Conservation (phyloP, 2,329 filamentous ascomycete genomes). For the Verticillium albo-atrum region DNA sequence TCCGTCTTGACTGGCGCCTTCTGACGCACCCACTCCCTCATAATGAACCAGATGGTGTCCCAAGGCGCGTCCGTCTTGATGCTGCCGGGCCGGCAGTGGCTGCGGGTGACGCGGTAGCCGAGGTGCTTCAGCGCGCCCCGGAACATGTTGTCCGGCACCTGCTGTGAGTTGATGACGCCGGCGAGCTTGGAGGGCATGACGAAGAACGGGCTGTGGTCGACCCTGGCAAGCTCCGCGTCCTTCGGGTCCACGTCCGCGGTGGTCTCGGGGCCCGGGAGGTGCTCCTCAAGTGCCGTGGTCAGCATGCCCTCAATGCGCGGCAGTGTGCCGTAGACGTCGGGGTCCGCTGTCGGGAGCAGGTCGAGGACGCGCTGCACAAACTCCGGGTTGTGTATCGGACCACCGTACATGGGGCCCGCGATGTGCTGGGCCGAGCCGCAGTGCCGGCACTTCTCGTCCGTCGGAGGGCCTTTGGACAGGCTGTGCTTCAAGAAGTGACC, state of each 20-base stretch:
- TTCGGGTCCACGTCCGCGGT: conserved; percentile 29
- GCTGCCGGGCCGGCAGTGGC: conserved; percentile 83
- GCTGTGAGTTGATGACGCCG: conserved; percentile 72
- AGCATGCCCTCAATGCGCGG: conserved; percentile 88
- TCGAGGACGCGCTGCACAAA: conserved; percentile 79
- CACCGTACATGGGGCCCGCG: conserved; percentile 91
- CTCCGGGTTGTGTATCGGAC: conserved; percentile 75
- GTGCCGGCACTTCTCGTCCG: conserved; percentile 67
- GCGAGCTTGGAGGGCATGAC: conserved; percentile 72
- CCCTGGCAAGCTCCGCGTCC: conserved; percentile 50
- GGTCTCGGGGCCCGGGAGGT: conserved; percentile 32
- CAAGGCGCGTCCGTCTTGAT: conserved; percentile 94
- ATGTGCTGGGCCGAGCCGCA: conserved; percentile 85
- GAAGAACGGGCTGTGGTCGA: conserved; percentile 82
- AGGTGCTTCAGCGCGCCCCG: conserved; percentile 76
- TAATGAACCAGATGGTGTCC: conserved; percentile 85
- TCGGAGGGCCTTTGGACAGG: conserved; percentile 66
- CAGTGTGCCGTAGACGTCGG: conserved; percentile 71
- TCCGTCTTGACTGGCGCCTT: conserved; percentile 72
- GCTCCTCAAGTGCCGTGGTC: conserved; percentile 78
- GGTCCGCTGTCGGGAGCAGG: conserved; percentile 62
- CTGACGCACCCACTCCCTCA: conserved; percentile 86
- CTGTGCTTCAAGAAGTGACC: conserved; percentile 73
- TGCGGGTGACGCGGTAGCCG: conserved; percentile 79
- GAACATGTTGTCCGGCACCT: conserved; percentile 73